phyloP scores from a whole-genome alignment of 2,329 filamentous ascomycete species.

The Trematosphaeria pertusa region DNA sequence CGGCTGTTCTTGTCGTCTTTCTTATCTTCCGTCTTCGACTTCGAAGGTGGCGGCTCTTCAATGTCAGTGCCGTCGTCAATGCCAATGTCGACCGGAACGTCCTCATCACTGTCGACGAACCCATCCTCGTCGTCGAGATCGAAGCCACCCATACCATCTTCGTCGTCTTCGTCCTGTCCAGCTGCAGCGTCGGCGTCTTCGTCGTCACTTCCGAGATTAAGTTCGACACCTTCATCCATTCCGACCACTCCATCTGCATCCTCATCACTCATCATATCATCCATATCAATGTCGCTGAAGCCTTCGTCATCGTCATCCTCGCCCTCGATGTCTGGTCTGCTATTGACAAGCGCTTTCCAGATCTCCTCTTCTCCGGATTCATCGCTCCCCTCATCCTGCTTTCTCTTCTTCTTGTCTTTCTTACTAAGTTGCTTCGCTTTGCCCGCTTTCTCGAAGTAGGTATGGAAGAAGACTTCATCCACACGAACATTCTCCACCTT shows the following conservation, averaged over 20 bases:
- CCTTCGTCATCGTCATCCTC: constrained; percentile 65
- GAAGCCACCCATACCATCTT: constrained; percentile 51
- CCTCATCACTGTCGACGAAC: constrained; percentile 63
- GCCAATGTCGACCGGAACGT: constrained; percentile 59
- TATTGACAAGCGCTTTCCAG: constrained; percentile 88
- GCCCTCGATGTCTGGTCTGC: constrained; percentile 77
- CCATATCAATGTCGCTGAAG: constrained; percentile 61
- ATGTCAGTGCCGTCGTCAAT: constrained; percentile 49
- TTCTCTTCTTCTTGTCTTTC: constrained; percentile 61
- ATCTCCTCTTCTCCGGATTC: constrained; percentile 79
- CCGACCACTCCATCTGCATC: constrained; percentile 54
- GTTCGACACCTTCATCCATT: constrained; percentile 49
- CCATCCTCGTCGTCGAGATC: constrained; percentile 61
- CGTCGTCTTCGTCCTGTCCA: constrained; percentile 34
- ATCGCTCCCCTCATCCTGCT: constrained; percentile 49
- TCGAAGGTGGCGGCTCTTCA: constrained; percentile 50
- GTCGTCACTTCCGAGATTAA: constrained; percentile 57
- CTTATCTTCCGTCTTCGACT: constrained; percentile 43
- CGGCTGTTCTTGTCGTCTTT: constrained; percentile 57
- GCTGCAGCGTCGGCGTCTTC: constrained; percentile 57
- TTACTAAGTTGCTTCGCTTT: constrained; percentile 63
- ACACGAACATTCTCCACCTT: constrained; percentile 85
- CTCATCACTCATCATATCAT: constrained; percentile 51
- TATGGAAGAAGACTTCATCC: constrained; percentile 97
- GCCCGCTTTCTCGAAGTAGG: constrained; percentile 81